phyloP scores from a whole-genome alignment of 192 early-diverging fungal species.

The Coemansia sp. region DNA sequence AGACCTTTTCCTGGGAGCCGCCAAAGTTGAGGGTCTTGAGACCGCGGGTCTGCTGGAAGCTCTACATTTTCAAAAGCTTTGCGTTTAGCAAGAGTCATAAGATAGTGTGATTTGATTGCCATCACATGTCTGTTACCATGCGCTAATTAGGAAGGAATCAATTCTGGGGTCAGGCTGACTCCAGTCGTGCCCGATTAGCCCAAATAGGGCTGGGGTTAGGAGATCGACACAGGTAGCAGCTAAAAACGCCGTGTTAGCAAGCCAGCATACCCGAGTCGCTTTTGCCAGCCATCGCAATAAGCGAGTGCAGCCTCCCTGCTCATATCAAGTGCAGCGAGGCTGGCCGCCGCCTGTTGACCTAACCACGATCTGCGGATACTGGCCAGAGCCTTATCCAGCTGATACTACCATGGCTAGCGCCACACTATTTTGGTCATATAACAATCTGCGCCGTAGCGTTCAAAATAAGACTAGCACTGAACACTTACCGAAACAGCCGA shows the following conservation, averaged over 20 bases:
- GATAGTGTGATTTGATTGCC: not conserved
- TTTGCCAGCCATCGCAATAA: no score
- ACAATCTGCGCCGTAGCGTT: not conserved
- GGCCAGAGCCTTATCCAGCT: not conserved
- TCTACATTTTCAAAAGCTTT: conserved; percentile 22
- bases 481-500: conserved; percentile 45
- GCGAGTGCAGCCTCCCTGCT: not conserved
- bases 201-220: not conserved
- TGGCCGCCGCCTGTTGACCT: not conserved
- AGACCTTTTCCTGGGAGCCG: conserved; percentile 86
- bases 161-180: not conserved
- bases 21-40: conserved; percentile 96
- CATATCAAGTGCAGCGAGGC: not conserved
- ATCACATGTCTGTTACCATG: not conserved
- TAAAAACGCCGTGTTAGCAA: not conserved
- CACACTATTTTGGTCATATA: not conserved
- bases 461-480: not conserved
- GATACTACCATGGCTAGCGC: not conserved
- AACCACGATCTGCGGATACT: not conserved
- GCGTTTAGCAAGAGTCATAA: not conserved
- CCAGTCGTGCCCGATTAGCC: not conserved
- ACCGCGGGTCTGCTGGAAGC: conserved; percentile 66
- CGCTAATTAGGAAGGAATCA: not conserved
- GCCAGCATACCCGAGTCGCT: no score
- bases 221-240: not conserved